Conservation (phyloP, 2,329 filamentous ascomycete genomes). For the Nannizzia gypsea region DNA sequence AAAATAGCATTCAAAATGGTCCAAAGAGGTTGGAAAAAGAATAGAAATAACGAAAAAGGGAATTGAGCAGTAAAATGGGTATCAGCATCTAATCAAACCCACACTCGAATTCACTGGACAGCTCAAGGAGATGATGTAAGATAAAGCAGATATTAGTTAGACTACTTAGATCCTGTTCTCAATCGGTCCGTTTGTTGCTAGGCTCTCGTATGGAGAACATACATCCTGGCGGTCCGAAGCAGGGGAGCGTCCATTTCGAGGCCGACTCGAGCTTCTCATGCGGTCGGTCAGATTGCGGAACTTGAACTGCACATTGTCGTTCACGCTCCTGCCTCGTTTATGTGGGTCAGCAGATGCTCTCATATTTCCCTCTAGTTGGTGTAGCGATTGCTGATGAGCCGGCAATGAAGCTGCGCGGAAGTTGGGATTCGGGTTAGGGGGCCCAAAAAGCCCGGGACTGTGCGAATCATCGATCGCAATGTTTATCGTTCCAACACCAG, state of each 20-base stretch:
- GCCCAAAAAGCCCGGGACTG: background rate
- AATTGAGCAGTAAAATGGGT: background rate
- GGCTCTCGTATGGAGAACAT: slow-evolving; percentile 23
- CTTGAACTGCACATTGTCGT: slow-evolving; percentile 42
- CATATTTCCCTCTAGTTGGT: slow-evolving; percentile 26
- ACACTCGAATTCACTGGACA: background rate
- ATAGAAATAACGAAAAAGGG: background rate
- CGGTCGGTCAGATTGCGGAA: slow-evolving; percentile 46
- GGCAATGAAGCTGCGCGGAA: slow-evolving; percentile 20
- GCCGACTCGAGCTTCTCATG: slow-evolving; percentile 47
- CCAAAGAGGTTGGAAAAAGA: background rate
- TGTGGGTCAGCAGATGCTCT: slow-evolving; percentile 29
- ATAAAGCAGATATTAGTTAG: background rate
- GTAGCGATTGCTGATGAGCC: slow-evolving; percentile 15
- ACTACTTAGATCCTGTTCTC: background rate
- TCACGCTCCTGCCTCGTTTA: slow-evolving; percentile 44
- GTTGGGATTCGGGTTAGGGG: slow-evolving; percentile 14
- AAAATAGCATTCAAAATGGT: background rate
- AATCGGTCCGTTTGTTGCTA: slow-evolving; percentile 7
- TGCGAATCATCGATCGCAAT: slow-evolving; percentile 29
- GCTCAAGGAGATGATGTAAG: background rate
- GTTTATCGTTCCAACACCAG: slow-evolving; percentile 31
- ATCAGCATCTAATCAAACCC: background rate
- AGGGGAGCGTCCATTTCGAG: slow-evolving; percentile 37
- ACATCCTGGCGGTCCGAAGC: slow-evolving; percentile 20